Base-by-base conservation (phyloP, 1,284 basidiomycete species). In the Pterula multifida region DNA sequence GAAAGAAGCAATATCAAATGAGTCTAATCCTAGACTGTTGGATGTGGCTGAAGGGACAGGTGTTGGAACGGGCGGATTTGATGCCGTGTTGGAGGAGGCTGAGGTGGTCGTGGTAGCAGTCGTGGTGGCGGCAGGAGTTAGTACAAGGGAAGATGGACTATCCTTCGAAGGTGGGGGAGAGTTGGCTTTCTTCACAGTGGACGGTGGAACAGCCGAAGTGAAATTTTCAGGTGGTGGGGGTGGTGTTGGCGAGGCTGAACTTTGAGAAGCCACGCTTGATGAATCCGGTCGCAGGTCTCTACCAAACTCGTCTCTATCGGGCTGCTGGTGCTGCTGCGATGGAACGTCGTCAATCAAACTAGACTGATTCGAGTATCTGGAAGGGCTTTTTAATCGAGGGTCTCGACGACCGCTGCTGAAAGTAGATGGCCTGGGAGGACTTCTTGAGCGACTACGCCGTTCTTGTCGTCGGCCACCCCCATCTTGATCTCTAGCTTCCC, bases 241-340 rank as follows among this genome's bases (percentile, higher is more conserved):
- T 24, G 45, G 13, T 11, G 13, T 25, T 47, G 12, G 23, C 26
- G 45, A 22, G 15, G 9, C 23, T 12, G 22, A 13, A 12, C 11
- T 17, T 45, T 11, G 9, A 15, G 42, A 21, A 11, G 42, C 12
- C 45, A 23, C 11, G 11, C 17, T 13, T 6, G 22, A 13, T 6
- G 45, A 47, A 22, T 13, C 24, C 23, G 72, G 66, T 58, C 85
- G 73, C 59, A 86, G 73, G 62, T 88, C 85, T 58, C 86, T 76
- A 56, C 86, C 85, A 63, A 89, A 89, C 63, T 89, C 85, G 71
- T 89, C 76, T 54, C 65, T 63, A 56, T 55, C 57, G 53, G 59
- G 53, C 52, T 55, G 54, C 56, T 24, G 55, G 24, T 50, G 58
- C 55, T 53, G 56, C 57, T 49, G n/a, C n/a, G n/a, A n/a, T n/a